A percentile compares a stretch with the other conserved stretches of the same genome.
These are phyloP conservation scores for Mycena vulgaris DNA, from an alignment of 768 basidiomycete genomes.

Conservation along the genomic window DNA sequence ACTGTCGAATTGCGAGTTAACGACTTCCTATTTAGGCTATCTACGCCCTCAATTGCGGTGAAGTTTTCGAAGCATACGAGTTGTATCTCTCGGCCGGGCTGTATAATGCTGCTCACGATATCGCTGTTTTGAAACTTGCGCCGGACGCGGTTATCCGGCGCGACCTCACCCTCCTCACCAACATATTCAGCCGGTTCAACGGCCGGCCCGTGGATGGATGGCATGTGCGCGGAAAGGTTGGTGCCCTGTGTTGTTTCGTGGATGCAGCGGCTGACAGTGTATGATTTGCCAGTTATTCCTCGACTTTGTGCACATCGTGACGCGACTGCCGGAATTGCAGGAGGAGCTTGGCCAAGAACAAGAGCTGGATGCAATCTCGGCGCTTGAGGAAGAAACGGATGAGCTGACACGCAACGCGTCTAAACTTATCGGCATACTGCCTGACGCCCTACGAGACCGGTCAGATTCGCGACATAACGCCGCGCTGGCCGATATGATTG, in stretches of 20 bases:
- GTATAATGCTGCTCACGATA: slow-evolving; percentile 82
- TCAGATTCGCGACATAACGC: slow-evolving; percentile 77
- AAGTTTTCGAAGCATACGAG: slow-evolving; percentile 83
- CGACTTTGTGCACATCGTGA: slow-evolving; percentile 80
- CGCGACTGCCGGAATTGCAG: slow-evolving; percentile 69
- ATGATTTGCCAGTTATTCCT: slow-evolving; percentile 71
- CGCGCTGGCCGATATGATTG: slow-evolving; percentile 82
- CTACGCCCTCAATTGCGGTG: slow-evolving; percentile 71
- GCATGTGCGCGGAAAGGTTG: slow-evolving; percentile 88
- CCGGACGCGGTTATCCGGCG: slow-evolving; percentile 87
- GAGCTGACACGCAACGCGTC: slow-evolving; percentile 73
- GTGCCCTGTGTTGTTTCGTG: slow-evolving; percentile 31
- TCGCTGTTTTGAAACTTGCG: slow-evolving; percentile 89
- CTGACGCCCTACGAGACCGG: slow-evolving; percentile 74
- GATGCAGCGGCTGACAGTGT: neutral
- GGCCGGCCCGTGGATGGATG: slow-evolving; percentile 78
- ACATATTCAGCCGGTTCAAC: slow-evolving; percentile 79
- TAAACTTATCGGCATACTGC: slow-evolving; percentile 75
- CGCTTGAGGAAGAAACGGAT: slow-evolving; percentile 59
- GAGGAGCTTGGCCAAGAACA: slow-evolving; percentile 29
- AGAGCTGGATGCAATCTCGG: slow-evolving; percentile 11
- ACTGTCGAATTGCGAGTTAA: slow-evolving; percentile 5
- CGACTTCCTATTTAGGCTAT: slow-evolving; percentile 67
- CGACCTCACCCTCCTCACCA: slow-evolving; percentile 73
- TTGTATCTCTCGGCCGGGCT: slow-evolving; percentile 79